Percentiles rank a stretch among this genome's conserved stretches.
Evolutionary conservation across 768 basidiomycete species (phyloP).

Genomic region (Sporobolomyces pararoseus): DNA sequence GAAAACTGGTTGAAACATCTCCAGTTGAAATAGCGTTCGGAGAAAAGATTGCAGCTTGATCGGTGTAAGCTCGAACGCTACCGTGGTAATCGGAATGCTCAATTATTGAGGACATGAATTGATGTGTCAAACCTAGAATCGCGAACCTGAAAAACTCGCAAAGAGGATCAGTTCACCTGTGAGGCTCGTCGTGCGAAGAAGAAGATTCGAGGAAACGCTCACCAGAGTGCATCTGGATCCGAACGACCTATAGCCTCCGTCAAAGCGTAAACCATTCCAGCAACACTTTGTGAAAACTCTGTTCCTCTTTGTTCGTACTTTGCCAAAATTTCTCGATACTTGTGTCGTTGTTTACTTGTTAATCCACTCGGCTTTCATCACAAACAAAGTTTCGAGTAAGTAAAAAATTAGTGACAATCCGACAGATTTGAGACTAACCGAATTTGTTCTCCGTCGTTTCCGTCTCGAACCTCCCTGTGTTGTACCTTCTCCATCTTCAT

Average conservation of each 20-base stretch:
- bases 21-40: constrained; percentile 15
- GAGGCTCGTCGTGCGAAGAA: too few species aligned
- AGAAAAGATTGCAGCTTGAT: constrained; percentile 81
- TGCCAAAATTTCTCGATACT: constrained; percentile 63
- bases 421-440: constrained; percentile 19
- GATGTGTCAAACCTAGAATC: constrained; percentile 86
- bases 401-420: not conserved
- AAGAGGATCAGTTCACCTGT: not conserved
- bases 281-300: constrained; percentile 82
- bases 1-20: constrained; percentile 42
- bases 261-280: constrained; percentile 81
- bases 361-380: constrained; percentile 56
- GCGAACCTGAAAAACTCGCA: constrained; percentile 62
- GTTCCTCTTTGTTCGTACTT: constrained; percentile 82
- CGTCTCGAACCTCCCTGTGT: constrained; percentile 46
- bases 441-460: constrained; percentile 62
- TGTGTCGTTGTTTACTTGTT: constrained; percentile 65
- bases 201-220: constrained; percentile 42
- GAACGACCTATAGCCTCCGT: constrained; percentile 85
- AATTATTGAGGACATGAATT: constrained; percentile 83
- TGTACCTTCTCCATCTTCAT: constrained; percentile 53
- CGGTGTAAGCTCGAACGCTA: constrained; percentile 72
- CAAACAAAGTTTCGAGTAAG: not conserved
- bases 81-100: constrained; percentile 79
- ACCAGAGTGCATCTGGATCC: constrained; percentile 94